phyloP scores from a whole-genome alignment of 495 filamentous ascomycete genomes.

The Aspergillus cavernicola region DNA sequence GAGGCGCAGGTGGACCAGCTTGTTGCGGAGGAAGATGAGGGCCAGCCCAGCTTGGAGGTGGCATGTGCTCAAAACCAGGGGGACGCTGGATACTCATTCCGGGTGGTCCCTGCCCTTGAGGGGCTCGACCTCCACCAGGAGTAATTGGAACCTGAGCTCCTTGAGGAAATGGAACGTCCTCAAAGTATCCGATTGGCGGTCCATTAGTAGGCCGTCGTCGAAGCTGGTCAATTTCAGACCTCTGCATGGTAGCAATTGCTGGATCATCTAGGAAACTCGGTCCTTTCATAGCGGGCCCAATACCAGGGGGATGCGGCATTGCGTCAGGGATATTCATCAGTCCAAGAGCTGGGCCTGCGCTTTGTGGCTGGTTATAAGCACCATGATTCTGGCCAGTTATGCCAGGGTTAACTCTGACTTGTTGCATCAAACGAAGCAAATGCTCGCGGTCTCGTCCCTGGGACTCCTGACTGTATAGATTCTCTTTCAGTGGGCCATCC shows the following conservation, averaged over 20 bases:
- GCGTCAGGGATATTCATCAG: conserved; percentile 43
- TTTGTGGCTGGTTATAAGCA: conserved; percentile 33
- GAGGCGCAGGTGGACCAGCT: conserved; percentile 31
- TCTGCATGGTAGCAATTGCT: conserved; percentile 45
- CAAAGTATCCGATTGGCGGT: conserved; percentile 44
- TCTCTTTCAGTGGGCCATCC: conserved; percentile 28
- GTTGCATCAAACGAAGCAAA: conserved; percentile 52
- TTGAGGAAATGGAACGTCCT: conserved; percentile 40
- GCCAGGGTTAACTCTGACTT: conserved; percentile 36
- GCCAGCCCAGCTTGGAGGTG: conserved; percentile 40
- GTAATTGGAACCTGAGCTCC: conserved; percentile 35
- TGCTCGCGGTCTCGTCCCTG: conserved; percentile 46
- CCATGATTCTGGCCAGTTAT: conserved; percentile 20
- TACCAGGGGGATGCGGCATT: conserved; percentile 43
- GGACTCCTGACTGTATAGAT: conserved; percentile 29
- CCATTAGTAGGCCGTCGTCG: conserved; percentile 37
- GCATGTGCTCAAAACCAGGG: conserved; percentile 47
- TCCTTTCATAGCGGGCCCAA: conserved; percentile 35
- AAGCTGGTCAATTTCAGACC: conserved; percentile 42
- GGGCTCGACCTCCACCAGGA: conserved; percentile 33
- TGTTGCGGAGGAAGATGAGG: conserved; percentile 36
- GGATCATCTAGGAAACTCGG: conserved; percentile 46
- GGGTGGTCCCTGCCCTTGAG: conserved; percentile 32
- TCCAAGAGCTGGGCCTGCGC: conserved; percentile 33
- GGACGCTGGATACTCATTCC: conserved; percentile 44